Evolutionary conservation across 202 grass and related monocot genomes (phyloP).

Genomic region (Setaria viridis): DNA sequence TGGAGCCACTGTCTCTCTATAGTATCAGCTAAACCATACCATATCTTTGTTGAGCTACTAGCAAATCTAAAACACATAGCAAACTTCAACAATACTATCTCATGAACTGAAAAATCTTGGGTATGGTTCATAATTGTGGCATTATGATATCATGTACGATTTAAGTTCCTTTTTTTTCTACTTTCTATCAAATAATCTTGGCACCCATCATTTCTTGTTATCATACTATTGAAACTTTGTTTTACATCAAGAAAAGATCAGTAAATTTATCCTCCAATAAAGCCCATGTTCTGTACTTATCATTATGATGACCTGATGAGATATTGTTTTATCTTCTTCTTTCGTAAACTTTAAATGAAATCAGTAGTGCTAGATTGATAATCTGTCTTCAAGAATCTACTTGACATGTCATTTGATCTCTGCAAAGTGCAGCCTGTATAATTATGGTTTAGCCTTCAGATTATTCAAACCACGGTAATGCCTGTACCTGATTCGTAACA

Average conservation of each 20-base stretch:
- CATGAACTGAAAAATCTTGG: not conserved
- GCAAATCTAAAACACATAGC: not conserved
- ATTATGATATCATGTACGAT: not conserved
- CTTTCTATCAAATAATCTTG: too few species aligned
- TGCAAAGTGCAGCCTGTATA: not conserved
- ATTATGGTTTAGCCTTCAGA: not conserved
- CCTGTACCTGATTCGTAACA: not conserved
- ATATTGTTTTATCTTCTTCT: not conserved
- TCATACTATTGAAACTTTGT: too few species aligned
- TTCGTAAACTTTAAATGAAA: not conserved
- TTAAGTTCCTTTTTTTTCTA: too few species aligned
- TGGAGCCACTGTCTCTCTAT: not conserved
- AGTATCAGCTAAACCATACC: not conserved
- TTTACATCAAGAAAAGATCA: not conserved
- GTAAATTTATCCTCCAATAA: not conserved
- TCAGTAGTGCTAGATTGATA: not conserved
- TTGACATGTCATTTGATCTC: not conserved
- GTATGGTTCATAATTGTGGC: not conserved
- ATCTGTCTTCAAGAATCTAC: not conserved
- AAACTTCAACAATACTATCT: not conserved
- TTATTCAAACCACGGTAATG: not conserved
- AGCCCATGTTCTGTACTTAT: not conserved
- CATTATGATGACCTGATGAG: not conserved
- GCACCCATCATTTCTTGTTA: too few species aligned
- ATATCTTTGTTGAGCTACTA: not conserved